A percentile compares a stretch with the other conserved stretches of the same genome.
Conservation (phyloP, 345 rosid genomes). For the Clausena lansium region DNA sequence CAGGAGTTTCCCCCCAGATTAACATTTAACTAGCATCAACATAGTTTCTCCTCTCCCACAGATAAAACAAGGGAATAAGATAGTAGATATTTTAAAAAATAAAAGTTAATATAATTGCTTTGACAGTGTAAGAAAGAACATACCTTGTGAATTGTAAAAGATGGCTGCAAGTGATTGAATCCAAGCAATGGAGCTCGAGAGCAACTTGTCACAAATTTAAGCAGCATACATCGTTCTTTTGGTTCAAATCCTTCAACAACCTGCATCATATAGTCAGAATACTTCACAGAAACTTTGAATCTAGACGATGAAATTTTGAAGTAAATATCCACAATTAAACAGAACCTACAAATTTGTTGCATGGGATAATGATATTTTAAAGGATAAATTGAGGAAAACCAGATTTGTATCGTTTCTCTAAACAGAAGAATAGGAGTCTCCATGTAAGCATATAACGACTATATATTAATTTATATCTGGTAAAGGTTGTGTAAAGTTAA, state of each 20-base stretch:
- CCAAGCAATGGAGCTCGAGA: slow-evolving; percentile 94
- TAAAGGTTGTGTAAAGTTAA: not conserved
- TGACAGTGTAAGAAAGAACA: slow-evolving; percentile 13
- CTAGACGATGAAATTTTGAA: not conserved
- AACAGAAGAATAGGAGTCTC: not conserved
- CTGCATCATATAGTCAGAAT: slow-evolving; percentile 39
- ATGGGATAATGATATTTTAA: not conserved
- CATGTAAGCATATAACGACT: not conserved
- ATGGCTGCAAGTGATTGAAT: slow-evolving; percentile 90
- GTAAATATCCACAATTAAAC: not conserved
- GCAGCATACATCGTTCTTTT: slow-evolving; percentile 83
- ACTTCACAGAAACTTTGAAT: not conserved
- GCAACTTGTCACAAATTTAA: slow-evolving; percentile 97
- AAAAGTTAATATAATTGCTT: not conserved
- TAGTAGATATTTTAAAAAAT: not conserved
- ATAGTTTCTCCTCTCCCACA: not conserved
- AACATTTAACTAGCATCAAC: too few relatives aligned
- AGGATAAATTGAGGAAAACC: not conserved
- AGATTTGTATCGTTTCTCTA: not conserved
- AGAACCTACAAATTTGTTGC: not conserved
- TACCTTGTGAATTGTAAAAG: slow-evolving; percentile 93
- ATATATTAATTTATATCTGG: not conserved
- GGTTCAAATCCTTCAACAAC: slow-evolving; percentile 86
- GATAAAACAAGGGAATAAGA: not conserved
- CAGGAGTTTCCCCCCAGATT: too few relatives aligned